Evolutionary conservation across 768 basidiomycete genomes (phyloP), one percentile per base, ranked within the genome.

Genomic region (Rossbeevera mucosa): DNA sequence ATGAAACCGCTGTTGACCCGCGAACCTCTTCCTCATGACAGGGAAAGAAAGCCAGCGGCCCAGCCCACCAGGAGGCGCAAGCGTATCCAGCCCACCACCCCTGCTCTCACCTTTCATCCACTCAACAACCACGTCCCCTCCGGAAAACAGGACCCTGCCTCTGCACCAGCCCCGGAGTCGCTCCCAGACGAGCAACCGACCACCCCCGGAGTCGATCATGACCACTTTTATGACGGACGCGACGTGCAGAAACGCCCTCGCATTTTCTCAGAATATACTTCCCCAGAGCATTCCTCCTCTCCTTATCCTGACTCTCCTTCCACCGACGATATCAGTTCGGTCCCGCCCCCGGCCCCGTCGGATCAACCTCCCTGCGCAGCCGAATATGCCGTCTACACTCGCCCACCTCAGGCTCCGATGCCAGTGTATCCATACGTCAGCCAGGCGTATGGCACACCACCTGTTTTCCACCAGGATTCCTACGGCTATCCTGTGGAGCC

Each of bases 31-130:
- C n/a, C 57, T 41, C 44, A 51, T 18, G 53, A 58, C 22, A 64
- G 67, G 54, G 59, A 63, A 56, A 69, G n/a, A 57, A 69, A 25
- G 40, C 45, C 48, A 21, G 4, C 43, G 3, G 7, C 48, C 6
- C 61, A 25, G 40, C 47, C 55, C 28, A 40, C 14, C 14, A 70
- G 59, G 49, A 61, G 51, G 51, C 68, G 68, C 59, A 71, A 55
- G 55, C 60, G 44, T 16, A 0, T 18, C 11, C 0, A 22, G 6
- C 68, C 68, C 18, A 31, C 53, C 18, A 69, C 52, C 14, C 57
- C 68, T 7, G 41, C 18, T 38, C 14, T 64, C 3, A 3, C 54
- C 18, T 71, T 59, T 31, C 3, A 59, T 52, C 68, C 68, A 44
- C 50, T 28, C 18, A 1, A 46, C 26, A 58, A n/a, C 11, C 22